These are phyloP conservation scores for Metarhizium brunneum DNA, from an alignment of 2,329 filamentous ascomycete species.

Conservation along the genomic window DNA sequence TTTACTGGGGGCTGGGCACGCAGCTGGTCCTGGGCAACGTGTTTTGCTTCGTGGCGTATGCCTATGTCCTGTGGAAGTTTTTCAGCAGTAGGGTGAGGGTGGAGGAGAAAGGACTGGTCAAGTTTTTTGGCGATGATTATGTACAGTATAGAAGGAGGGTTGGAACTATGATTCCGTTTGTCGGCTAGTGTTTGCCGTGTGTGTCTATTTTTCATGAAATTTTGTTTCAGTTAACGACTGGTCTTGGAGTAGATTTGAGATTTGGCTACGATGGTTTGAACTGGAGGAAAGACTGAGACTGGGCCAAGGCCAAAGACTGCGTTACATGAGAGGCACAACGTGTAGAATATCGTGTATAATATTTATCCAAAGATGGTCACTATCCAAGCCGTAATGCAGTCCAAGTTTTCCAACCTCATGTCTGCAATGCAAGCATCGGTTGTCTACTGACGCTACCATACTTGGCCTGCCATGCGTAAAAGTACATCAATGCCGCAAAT, in stretches of 20 bases:
- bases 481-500: slow-evolving; percentile 84
- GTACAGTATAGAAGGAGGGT: slow-evolving; percentile 61
- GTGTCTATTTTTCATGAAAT: background rate
- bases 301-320: no score
- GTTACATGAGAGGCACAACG: no score
- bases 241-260: no score
- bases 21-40: slow-evolving; percentile 83
- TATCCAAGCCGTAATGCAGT: background rate
- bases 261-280: no score
- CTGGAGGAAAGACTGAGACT: no score
- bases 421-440: slow-evolving; percentile 8
- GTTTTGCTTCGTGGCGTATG: slow-evolving; percentile 67
- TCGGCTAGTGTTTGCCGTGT: slow-evolving; percentile 11
- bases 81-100: slow-evolving; percentile 65
- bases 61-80: slow-evolving; percentile 73
- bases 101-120: slow-evolving; percentile 69
- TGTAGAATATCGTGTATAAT: background rate
- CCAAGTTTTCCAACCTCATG: background rate
- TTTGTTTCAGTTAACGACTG: background rate
- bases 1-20: slow-evolving; percentile 95
- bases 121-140: slow-evolving; percentile 83
- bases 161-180: slow-evolving; percentile 70
- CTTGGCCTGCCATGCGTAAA: slow-evolving; percentile 97
- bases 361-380: background rate
- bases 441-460: slow-evolving; percentile 69